Percentiles rank a stretch among this genome's conserved stretches.
These are phyloP conservation scores for Fragilariopsis cylindrus DNA, from an alignment of 108 stramenopile genomes.

Conservation along the genomic window DNA sequence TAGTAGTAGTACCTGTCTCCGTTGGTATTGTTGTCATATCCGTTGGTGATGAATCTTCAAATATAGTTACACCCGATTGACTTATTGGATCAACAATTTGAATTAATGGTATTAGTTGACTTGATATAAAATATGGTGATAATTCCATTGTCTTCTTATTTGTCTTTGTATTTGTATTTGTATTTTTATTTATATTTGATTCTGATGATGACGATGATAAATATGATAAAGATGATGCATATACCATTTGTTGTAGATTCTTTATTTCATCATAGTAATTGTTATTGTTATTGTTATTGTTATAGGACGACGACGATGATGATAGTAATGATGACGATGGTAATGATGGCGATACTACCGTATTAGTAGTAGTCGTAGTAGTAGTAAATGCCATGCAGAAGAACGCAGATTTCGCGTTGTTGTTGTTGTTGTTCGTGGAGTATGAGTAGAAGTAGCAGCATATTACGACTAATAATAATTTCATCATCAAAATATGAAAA, in stretches of 20 bases:
- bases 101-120: constrained; percentile 37
- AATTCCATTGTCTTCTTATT: constrained; percentile 35
- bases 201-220: constrained; percentile 24
- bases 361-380: too few relatives aligned
- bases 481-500: too few relatives aligned
- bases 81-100: constrained; percentile 58
- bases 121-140: constrained; percentile 46
- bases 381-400: too few relatives aligned
- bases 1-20: not conserved
- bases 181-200: not conserved
- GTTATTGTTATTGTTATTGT: too few relatives aligned
- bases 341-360: too few relatives aligned
- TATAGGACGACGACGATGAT: too few relatives aligned
- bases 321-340: too few relatives aligned
- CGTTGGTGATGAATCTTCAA: constrained; percentile 11
- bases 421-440: too few relatives aligned
- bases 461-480: too few relatives aligned
- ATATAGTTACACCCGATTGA: constrained; percentile 62
- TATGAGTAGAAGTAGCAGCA: too few relatives aligned
- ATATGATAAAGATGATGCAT: constrained; percentile 63
- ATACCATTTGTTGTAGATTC: constrained; percentile 40
- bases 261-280: too few relatives aligned
- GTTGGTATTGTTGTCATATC: not conserved
- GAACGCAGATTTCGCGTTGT: too few relatives aligned
- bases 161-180: not conserved